phyloP scores from a whole-genome alignment of 441 rosid genomes.

The Francoa sonchifolia region DNA sequence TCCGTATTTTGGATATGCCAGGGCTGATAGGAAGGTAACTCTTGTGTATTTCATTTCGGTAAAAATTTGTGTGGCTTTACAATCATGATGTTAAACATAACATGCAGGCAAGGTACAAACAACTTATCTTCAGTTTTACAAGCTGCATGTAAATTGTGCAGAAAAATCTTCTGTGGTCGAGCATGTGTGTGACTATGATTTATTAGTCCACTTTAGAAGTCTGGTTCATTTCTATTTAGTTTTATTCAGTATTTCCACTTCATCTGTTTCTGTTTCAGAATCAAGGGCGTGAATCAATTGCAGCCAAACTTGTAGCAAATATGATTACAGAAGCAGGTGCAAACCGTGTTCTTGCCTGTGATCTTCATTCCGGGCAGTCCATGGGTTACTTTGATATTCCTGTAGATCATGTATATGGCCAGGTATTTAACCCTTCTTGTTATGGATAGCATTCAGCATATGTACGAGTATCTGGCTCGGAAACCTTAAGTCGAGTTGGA shows the following conservation, averaged over 20 bases:
- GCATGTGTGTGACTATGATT: no score
- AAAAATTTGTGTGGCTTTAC: no score
- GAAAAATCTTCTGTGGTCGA: conserved; percentile 1
- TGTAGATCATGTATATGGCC: conserved; percentile 90
- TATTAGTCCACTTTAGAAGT: no score
- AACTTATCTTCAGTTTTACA: background rate
- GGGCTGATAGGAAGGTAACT: conserved; percentile 91
- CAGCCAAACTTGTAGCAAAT: conserved; percentile 72
- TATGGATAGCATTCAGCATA: background rate
- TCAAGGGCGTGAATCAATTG: conserved; percentile 95
- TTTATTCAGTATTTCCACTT: conserved; percentile 6
- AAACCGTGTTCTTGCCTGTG: conserved; percentile 91
- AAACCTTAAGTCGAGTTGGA: background rate
- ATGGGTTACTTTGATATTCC: conserved; percentile 98
- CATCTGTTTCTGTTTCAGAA: conserved; percentile 34
- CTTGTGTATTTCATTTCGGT: background rate
- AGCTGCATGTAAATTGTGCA: background rate
- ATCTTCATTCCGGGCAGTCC: conserved; percentile 97
- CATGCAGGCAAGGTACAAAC: no score
- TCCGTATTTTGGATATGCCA: conserved; percentile 95
- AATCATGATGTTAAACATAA: no score
- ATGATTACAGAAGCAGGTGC: conserved; percentile 83
- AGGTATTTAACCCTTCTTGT: conserved; percentile 27
- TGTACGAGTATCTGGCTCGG: background rate
- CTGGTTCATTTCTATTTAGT: no score